Percentiles rank a stretch among this genome's conserved stretches.
These are phyloP conservation scores for Exophiala spinifera DNA, from an alignment of 2,329 filamentous ascomycete species.

Conservation along the genomic window DNA sequence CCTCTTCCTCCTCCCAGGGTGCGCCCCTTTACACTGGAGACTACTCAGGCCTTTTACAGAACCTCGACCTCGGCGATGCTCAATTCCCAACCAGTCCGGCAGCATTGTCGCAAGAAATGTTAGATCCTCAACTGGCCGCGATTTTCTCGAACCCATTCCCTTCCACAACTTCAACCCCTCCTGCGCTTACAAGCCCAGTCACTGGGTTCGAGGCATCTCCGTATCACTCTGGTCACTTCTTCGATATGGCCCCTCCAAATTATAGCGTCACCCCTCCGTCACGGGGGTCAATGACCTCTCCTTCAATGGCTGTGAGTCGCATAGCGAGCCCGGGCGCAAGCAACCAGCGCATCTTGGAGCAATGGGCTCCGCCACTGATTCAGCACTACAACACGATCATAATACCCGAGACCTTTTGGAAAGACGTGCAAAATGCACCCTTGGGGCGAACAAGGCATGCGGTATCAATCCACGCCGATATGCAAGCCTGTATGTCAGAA, in stretches of 20 bases:
- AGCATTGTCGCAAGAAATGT: constrained; percentile 1
- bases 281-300: constrained; percentile 1
- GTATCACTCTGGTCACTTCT: constrained; percentile 12
- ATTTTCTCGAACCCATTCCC: constrained; percentile 17
- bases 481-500: constrained; percentile 24
- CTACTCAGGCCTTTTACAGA: constrained; percentile 17
- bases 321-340: constrained; percentile 6
- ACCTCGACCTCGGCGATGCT: constrained; percentile 10
- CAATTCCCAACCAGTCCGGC: constrained; percentile 12
- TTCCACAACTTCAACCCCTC: constrained; percentile 5
- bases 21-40: background rate
- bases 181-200: background rate
- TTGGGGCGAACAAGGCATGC: constrained; percentile 22
- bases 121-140: constrained; percentile 16
- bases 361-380: constrained; percentile 25
- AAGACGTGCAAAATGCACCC: constrained; percentile 19
- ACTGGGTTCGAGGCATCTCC: constrained; percentile 5
- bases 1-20: constrained; percentile 3
- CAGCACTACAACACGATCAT: constrained; percentile 19
- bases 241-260: constrained; percentile 7
- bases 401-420: constrained; percentile 24
- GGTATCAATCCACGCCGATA: constrained; percentile 20
- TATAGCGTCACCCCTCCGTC: background rate
- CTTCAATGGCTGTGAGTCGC: constrained; percentile 3
- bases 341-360: constrained; percentile 10